phyloP scores from a whole-genome alignment of 2,329 filamentous ascomycete genomes.

The Knufia fluminis region DNA sequence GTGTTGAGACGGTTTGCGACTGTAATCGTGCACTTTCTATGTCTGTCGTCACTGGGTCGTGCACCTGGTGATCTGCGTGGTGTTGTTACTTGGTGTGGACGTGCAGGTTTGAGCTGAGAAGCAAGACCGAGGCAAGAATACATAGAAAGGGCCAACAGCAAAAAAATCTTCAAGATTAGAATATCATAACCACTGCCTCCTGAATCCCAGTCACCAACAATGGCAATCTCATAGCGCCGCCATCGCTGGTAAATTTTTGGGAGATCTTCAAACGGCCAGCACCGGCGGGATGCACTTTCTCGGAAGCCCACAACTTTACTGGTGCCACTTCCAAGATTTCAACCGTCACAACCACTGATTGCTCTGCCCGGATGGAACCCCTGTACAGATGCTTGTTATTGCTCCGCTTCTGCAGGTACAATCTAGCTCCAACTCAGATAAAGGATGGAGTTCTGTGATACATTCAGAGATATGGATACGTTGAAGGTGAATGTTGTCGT shows the following conservation, averaged over 20 bases:
- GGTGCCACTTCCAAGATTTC: constrained; percentile 4
- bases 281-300: background rate
- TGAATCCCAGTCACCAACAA: too few species aligned
- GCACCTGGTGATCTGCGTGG: background rate
- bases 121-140: background rate
- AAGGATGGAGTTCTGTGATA: too few species aligned
- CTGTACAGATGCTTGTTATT: background rate
- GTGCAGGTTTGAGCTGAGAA: background rate
- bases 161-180: background rate
- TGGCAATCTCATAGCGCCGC: background rate
- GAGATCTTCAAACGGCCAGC: background rate
- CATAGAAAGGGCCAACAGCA: background rate
- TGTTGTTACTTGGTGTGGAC: background rate
- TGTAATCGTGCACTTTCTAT: background rate
- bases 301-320: constrained; percentile 3
- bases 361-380: background rate
- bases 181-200: constrained; percentile 3
- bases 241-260: constrained; percentile 9
- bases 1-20: background rate
- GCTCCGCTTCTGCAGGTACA: background rate
- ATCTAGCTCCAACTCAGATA: too few species aligned
- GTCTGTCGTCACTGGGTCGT: background rate
- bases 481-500: too few species aligned
- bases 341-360: background rate
- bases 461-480: too few species aligned